A percentile compares a stretch with the other conserved stretches of the same genome.
These are phyloP conservation scores for Penicillium brasilianum DNA, from an alignment of 2,329 filamentous ascomycete species.

Conservation along the genomic window DNA sequence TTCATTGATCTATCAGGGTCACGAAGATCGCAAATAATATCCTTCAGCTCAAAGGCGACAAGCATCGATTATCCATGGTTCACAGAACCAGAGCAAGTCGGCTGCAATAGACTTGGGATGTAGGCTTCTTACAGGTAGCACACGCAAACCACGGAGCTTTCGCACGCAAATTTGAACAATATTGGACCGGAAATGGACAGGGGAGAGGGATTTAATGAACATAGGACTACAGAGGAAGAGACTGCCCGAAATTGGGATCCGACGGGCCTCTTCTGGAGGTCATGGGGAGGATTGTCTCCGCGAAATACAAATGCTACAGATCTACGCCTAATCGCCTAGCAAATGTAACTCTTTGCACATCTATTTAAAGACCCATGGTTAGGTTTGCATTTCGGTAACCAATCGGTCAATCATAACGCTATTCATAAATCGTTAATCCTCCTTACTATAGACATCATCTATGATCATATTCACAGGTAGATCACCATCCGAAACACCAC, in stretches of 20 bases:
- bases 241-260: neutral
- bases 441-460: neutral
- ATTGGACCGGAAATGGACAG: neutral
- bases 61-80: neutral
- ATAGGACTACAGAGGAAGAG: neutral
- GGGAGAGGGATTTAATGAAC: neutral
- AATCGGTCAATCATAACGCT: neutral
- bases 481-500: neutral
- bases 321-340: neutral
- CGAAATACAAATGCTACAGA: neutral
- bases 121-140: neutral
- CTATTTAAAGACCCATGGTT: neutral
- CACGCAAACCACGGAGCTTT: neutral
- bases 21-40: neutral
- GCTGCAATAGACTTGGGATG: neutral
- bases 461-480: neutral
- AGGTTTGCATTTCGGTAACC: neutral
- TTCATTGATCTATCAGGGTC: neutral
- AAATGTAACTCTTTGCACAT: neutral
- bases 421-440: conserved; percentile 1
- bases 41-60: neutral
- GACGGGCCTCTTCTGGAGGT: neutral
- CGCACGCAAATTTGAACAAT: neutral
- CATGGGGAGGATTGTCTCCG: neutral
- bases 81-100: neutral